Evolutionary conservation across 164 flowering plant genomes (phyloP).

Genomic region (grape (Vitis vinifera)): DNA sequence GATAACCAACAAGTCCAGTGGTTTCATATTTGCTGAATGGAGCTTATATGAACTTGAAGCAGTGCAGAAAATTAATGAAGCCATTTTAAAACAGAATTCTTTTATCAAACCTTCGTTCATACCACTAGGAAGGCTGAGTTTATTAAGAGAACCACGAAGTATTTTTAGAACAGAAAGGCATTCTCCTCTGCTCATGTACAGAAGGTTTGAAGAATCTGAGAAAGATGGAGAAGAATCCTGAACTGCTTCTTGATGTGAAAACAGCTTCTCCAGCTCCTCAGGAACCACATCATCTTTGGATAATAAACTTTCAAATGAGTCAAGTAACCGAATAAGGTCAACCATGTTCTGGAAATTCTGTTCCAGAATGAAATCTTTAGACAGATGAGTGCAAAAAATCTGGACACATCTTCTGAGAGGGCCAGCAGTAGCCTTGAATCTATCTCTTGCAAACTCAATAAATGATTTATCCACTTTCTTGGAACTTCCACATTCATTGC

Average conservation of each 20-base stretch:
- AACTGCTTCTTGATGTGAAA: constrained; percentile 16
- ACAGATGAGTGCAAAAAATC: constrained; percentile 44
- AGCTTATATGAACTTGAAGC: constrained; percentile 45
- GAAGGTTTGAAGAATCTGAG: background rate
- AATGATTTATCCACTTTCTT: constrained; percentile 26
- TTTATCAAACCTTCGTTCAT: constrained; percentile 7
- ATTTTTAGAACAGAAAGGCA: constrained; percentile 26
- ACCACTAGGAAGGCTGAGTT: constrained; percentile 29
- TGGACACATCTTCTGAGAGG: constrained; percentile 36
- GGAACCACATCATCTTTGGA: constrained; percentile 23
- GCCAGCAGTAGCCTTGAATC: constrained; percentile 14
- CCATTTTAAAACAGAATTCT: constrained; percentile 40
- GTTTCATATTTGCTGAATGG: constrained; percentile 23
- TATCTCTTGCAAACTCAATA: constrained; percentile 36
- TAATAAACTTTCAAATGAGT: constrained; percentile 30
- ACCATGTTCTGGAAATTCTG: constrained; percentile 24
- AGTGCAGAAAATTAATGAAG: constrained; percentile 51
- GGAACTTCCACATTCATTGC: background rate
- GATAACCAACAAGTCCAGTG: constrained; percentile 39
- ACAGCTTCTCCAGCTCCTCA: constrained; percentile 36
- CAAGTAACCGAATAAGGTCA: constrained; percentile 25
- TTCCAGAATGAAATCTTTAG: constrained; percentile 23
- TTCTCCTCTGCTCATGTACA: constrained; percentile 21
- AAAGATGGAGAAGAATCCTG: background rate
- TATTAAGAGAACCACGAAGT: constrained; percentile 27